Base-by-base conservation (phyloP, 176 grass and related monocot genomes). In the Tillandsia leiboldiana region DNA sequence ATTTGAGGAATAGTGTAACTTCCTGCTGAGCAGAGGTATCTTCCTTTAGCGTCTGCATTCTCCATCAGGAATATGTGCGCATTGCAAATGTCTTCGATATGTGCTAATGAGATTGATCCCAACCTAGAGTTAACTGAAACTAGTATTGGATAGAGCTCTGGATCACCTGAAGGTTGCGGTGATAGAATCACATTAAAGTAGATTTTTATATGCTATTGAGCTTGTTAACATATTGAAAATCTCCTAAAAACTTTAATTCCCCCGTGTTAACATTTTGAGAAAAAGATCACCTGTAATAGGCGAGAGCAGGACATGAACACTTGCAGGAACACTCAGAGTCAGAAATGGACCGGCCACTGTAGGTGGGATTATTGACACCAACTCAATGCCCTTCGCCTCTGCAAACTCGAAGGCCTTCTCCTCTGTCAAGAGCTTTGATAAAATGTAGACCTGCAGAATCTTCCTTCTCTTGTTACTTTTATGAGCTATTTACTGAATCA, bases 311-410 rank as follows among this genome's bases (percentile, higher is more conserved):
- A 96, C 83, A 68, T 77, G 88, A 22, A 96, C 66, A 75, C 92
- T 96, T 9, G 92, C 77, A 0, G 92, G 92, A 54, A 96, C 83
- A 70, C 48, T 74, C 10, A 85, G 75, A 64, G 88, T 91, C 14
- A 96, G 69, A 72, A 96, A 96, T 2, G 88, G 79, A 10, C 92
- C 92, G 12, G 78, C 92, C 11, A 91, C 86, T 0, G 92, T 96
- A 0, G 92, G 92, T 2, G 87, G 81, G 0, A 96, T 51, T 51
- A 83, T 8, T 2, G 92, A 96, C 1, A 89, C 73, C 51, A 96
- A 68, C 51, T 83, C n/a, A 29, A 96, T 23, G 68, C 86, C 78
- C 13, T 91, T 85, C 67, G 84, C 88, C 64, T 63, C 68, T 2
- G 88, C 86, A 48, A 96, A 96, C 53, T 26, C 56, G 73, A 91